phyloP scores from a whole-genome alignment of 2,329 filamentous ascomycete genomes.

The Aspergillus spinulosporus region DNA sequence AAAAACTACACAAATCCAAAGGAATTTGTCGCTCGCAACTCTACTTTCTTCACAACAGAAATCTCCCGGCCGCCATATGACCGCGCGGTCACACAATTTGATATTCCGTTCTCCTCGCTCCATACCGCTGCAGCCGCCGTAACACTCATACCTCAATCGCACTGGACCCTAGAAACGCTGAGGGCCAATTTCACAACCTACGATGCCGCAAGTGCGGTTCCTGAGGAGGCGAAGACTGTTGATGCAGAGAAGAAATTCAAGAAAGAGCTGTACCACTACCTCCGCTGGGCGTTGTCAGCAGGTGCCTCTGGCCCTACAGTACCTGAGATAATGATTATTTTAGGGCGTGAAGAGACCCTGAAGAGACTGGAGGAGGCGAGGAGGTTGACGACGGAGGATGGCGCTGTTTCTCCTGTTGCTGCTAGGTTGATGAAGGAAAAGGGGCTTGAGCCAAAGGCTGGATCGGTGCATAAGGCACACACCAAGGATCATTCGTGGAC shows the following conservation, averaged over 20 bases:
- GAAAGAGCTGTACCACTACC: constrained; percentile 54
- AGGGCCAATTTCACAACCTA: constrained; percentile 42
- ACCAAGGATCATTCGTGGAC: not conserved
- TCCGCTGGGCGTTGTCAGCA: constrained; percentile 58
- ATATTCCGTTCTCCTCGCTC: constrained; percentile 38
- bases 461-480: not conserved
- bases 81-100: constrained; percentile 15
- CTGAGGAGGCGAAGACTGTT: not conserved
- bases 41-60: constrained; percentile 57
- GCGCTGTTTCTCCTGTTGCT: constrained; percentile 17
- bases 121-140: constrained; percentile 47
- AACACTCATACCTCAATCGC: constrained; percentile 41
- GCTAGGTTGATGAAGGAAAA: constrained; percentile 17
- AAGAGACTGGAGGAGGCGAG: constrained; percentile 46
- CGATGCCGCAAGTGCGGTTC: constrained; percentile 26
- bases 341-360: constrained; percentile 56
- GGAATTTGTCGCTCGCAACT: constrained; percentile 58
- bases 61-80: constrained; percentile 30
- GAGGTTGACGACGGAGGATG: constrained; percentile 28
- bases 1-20: constrained; percentile 59
- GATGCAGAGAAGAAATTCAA: constrained; percentile 40
- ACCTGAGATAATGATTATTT: constrained; percentile 54
- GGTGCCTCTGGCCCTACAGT: constrained; percentile 56
- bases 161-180: constrained; percentile 45
- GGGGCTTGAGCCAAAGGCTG: not conserved